These are phyloP conservation scores for Senna tora DNA, from an alignment of 306 rosid species.

Conservation along the genomic window DNA sequence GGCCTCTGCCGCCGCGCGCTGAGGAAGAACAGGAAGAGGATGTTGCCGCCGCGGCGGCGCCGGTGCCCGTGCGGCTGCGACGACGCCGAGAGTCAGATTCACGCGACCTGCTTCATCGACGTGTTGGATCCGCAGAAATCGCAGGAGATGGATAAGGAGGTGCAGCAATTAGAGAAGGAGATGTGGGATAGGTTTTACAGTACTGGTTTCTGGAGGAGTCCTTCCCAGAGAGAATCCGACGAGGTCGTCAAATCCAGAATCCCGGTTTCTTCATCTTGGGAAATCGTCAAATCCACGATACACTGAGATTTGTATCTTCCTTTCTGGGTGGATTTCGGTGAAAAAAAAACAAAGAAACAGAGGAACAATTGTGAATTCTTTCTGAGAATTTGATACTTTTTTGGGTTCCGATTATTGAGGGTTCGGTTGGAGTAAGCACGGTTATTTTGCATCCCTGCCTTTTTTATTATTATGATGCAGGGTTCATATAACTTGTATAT, in stretches of 20 bases:
- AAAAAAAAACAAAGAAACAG: too few relatives aligned
- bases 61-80: constrained; percentile 41
- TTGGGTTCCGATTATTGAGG: neutral
- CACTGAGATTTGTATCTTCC: neutral
- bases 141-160: constrained; percentile 64
- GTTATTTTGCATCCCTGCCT: neutral
- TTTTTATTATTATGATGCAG: neutral
- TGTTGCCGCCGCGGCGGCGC: constrained; percentile 15
- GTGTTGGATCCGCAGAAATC: neutral
- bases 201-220: constrained; percentile 90
- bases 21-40: constrained; percentile 42
- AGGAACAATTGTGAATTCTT: neutral
- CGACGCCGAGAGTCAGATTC: constrained; percentile 44
- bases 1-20: constrained; percentile 54
- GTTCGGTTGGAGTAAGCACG: neutral
- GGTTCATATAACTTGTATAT: neutral
- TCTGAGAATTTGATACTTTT: neutral
- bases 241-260: neutral
- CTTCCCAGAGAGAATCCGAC: constrained; percentile 61
- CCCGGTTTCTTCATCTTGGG: constrained; percentile 13
- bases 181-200: constrained; percentile 81
- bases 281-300: neutral
- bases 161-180: constrained; percentile 70
- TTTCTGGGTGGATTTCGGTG: neutral
- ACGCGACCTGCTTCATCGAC: constrained; percentile 13